These are phyloP conservation scores for Fusarium ramigenum DNA, from an alignment of 2,329 filamentous ascomycete genomes.

Conservation along the genomic window DNA sequence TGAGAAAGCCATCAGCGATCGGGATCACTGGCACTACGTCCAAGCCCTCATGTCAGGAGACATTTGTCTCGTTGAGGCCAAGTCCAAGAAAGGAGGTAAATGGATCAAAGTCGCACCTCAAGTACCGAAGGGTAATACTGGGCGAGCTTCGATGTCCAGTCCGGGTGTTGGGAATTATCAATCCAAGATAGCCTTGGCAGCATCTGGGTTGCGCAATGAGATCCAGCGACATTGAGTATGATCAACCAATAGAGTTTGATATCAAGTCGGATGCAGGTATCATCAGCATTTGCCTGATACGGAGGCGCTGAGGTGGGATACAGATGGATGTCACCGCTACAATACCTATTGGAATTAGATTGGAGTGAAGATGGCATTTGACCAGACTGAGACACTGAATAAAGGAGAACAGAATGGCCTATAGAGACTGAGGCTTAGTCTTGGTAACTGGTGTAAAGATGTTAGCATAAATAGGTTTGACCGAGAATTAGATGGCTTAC, in stretches of 20 bases:
- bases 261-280: background rate
- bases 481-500: background rate
- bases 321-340: background rate
- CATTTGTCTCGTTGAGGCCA: conserved; percentile 33
- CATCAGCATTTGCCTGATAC: background rate
- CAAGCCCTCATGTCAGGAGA: conserved; percentile 34
- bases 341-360: background rate
- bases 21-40: conserved; percentile 24
- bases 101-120: conserved; percentile 23
- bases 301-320: background rate
- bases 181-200: background rate
- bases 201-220: conserved; percentile 27
- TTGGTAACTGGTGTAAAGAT: background rate
- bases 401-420: background rate
- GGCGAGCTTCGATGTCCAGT: background rate
- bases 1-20: conserved; percentile 1
- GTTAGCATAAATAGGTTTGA: background rate
- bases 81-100: conserved; percentile 22
- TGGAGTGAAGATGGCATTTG: background rate
- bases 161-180: conserved; percentile 4
- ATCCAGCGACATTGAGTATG: background rate
- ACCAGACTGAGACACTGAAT: background rate
- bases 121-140: background rate
- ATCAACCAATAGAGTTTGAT: background rate
- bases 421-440: background rate